Evolutionary conservation across 140 eudicot genomes (phyloP), one percentile per base, ranked within the genome.

Genomic region (Flaveria floridana): DNA sequence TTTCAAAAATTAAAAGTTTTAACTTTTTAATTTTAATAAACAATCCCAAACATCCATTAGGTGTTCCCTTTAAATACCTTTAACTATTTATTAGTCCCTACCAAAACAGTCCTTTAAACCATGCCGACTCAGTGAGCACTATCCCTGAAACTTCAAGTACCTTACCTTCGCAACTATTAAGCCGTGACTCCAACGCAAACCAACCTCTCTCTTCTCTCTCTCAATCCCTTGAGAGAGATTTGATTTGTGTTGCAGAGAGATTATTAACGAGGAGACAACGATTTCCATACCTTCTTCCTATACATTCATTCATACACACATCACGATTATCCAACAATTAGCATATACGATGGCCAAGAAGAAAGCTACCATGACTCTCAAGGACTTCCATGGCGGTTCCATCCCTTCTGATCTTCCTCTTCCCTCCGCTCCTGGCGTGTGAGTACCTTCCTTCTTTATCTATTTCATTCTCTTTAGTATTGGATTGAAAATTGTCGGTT

Each of bases 371-470:
- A 93, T 93, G 98, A 90, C 96, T 62, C 88, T 93, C 28, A 93
- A 93, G 34, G 98, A 93, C 80, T 93, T 93, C 76, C 98, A 93
- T 76, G 98, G 98, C 85, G 98, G 98, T 69, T 86, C 92, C 10
- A 93, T 93, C 76, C 98, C 96, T 69, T 90, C 98, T 28, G 97
- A 93, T 85, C 91, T 93, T 28, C 88, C 89, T 63, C 93, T 93
- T 41, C 98, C 98, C 20, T 90, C 98, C 18, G 98, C 96, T 66
- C 98, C 98, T 58, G 97, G 97, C 84, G 90, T 86, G 98, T 92
- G 11, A 80, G 91, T 85, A 56, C 19, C 76, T 25, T 44, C 0
- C 21, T 30, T 9, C 28, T 11, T 18, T 16, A 34, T 20, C 18
- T 19, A 3, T 4, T 41, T 64, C 23, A 7, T 15, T 30, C 37